Percentiles rank a stretch among this genome's conserved stretches.
Conservation (phyloP, 257 asterid species). For the Solanum piurae region DNA sequence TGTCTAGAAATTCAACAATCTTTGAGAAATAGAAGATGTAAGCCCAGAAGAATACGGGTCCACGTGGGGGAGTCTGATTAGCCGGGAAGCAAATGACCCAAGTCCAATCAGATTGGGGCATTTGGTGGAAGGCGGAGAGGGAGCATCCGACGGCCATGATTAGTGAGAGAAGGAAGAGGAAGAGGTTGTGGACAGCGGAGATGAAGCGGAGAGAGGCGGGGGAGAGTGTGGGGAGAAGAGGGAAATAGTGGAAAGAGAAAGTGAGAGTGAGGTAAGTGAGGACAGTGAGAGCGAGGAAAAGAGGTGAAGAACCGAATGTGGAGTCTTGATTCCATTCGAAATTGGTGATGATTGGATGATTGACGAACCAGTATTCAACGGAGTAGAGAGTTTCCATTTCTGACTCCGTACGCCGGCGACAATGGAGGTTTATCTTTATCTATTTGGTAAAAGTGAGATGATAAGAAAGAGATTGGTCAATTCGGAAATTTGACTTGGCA, state of each 20-base stretch:
- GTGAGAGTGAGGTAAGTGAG: constrained; percentile 55
- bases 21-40: constrained; percentile 78
- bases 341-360: constrained; percentile 46
- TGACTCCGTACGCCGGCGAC: background rate
- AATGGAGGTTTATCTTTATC: background rate
- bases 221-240: constrained; percentile 26
- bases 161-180: constrained; percentile 65
- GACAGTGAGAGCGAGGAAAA: constrained; percentile 51
- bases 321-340: constrained; percentile 58
- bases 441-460: background rate
- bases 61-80: constrained; percentile 38
- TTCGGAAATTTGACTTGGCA: background rate
- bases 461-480: background rate
- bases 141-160: constrained; percentile 64
- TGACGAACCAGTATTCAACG: constrained; percentile 49
- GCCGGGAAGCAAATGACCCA: constrained; percentile 85
- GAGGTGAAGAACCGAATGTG: constrained; percentile 51
- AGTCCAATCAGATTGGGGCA: constrained; percentile 32
- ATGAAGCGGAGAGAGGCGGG: constrained; percentile 53
- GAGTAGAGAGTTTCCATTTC: constrained; percentile 32
- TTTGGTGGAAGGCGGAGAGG: constrained; percentile 58
- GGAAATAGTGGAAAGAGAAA: constrained; percentile 30
- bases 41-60: constrained; percentile 88
- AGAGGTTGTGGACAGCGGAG: constrained; percentile 68
- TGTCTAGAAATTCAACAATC: constrained; percentile 73